Evolutionary conservation across 116 monocot genomes (phyloP), one percentile per base, ranked within the genome.

Genomic region (Posidonia oceanica): DNA sequence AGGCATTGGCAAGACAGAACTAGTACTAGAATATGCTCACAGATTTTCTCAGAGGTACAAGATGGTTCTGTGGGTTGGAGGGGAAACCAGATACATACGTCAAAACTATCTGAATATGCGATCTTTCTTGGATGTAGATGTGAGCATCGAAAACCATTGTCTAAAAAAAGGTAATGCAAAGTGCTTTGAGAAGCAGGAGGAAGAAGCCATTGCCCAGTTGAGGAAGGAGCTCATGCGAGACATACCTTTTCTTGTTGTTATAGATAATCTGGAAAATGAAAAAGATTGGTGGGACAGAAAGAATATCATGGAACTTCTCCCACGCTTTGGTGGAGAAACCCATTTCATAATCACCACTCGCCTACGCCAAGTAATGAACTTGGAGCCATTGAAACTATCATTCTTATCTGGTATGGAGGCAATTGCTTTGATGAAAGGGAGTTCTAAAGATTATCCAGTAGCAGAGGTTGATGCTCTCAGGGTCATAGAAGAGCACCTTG

Each of bases 301-400:
- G 71, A 77, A 74, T 22, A 22, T 94, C 23, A 82, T 84, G 75
- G 94, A 94, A 69, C 76, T 94, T 70, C 85, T 94, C 13, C 94
- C 94, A 39, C 83, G 85, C 7, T 90, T 94, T 66, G 84, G 90
- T 44, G 87, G 90, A 17, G 90, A 90, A 72, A 80, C 90, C 18
- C 94, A 94, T 67, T 80, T 94, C 78, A 84, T 94, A 66, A 86
- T 94, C 53, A 85, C 87, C 8, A 90, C 94, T n/a, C 90, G 85
- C 18, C 80, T 94, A 62, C 75, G 87, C 37, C 83, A 63, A 3
- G 80, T 94, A 18, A 76, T 94, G 86, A 87, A 83, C 86, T 77
- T 94, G 74, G 90, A 90, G 56, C 90, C 94, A 2, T 74, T 88
- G 87, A 90, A 84, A 39, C 85, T 94, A 39, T 87, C 90, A 3